Percentiles rank a stretch among this genome's conserved stretches.
Evolutionary conservation across 2,329 filamentous ascomycete genomes (phyloP).

Genomic region (Sarocladium brachiariae): DNA sequence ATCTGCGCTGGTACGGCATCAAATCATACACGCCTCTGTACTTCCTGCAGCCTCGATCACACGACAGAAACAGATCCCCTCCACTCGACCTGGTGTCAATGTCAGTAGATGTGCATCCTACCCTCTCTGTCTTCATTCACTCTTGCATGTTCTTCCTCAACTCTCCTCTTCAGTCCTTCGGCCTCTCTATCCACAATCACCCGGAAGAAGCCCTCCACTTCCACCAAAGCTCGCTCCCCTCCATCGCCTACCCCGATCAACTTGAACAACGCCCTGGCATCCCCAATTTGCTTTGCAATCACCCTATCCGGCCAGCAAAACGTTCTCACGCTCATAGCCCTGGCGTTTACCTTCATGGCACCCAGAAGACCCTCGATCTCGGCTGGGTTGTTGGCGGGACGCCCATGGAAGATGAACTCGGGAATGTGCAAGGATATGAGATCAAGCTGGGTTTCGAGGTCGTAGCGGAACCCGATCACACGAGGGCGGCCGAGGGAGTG

Average conservation of each 20-base stretch:
- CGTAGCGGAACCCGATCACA: conserved; percentile 51
- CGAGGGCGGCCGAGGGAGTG: conserved; percentile 43
- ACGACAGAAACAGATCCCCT: too few relatives aligned
- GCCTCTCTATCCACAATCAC: conserved; percentile 41
- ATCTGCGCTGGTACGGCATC: too few relatives aligned
- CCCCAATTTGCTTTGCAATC: conserved; percentile 50
- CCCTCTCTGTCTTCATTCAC: not conserved
- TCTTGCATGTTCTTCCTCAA: conserved; percentile 1
- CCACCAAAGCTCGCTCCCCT: conserved; percentile 39
- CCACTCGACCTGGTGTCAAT: too few relatives aligned
- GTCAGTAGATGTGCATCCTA: conserved; percentile 2
- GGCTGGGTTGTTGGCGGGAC: conserved; percentile 32
- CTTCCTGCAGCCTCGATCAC: too few relatives aligned
- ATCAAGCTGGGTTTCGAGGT: conserved; percentile 54
- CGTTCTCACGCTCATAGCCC: conserved; percentile 45
- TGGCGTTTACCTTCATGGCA: conserved; percentile 45
- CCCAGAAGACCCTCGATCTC: conserved; percentile 43
- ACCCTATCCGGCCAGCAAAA: conserved; percentile 53
- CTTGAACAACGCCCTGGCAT: conserved; percentile 43
- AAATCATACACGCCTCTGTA: too few relatives aligned
- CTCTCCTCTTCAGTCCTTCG: not conserved
- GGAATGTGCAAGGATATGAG: conserved; percentile 42
- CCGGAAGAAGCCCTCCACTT: conserved; percentile 49
- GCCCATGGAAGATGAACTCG: conserved; percentile 49
- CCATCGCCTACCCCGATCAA: conserved; percentile 38